Evolutionary conservation across 75 land plant species (phyloP), one percentile per base, ranked within the genome.

Genomic region (Isoetes taiwanensis): DNA sequence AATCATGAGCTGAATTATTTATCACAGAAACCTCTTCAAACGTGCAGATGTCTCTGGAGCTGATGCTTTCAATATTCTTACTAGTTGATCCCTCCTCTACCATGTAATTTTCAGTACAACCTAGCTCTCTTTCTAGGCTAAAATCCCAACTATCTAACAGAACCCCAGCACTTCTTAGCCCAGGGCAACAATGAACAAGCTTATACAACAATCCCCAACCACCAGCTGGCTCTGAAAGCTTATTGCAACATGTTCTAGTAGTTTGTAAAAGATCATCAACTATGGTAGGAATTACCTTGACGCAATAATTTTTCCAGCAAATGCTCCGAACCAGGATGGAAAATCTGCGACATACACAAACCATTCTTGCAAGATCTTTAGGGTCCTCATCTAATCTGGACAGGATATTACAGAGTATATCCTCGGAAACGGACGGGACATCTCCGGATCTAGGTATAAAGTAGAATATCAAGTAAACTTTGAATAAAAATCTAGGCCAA

Each of bases 101-200:
- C 12, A 37, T 14, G 61, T 59, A 80, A 28, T 43, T 17, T 9
- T 54, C 59, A 50, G 77, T 73, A 21, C 77, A 80, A 25, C 87
- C 95, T 39, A 88, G 70, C 21, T 78, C 85, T 37, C 89, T 71
- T 40, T 78, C 85, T 26, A 88, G 80, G 20, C 95, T 90, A 61
- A 73, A 88, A 57, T 88, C 95, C 60, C 83, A 84, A 63, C 69
- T 64, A 14, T 84, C 85, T 2, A 88, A 71, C 28, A 88, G 75
- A 24, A 84, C 80, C 35, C 95, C 95, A 53, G 95, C 68, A 59
- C 72, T 76, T 58, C 67, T 64, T 58, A 88, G 85, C 41, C 95
- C 95, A 0, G 95, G 95, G 64, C 95, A 88, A 72, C 90, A 88
- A 59, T 84, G 82, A 28, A 81, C 32, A 52, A 88, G 75, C 76